Evolutionary conservation across 805 yeast species (phyloP).

Genomic region (Wickerhamomyces bisporus): DNA sequence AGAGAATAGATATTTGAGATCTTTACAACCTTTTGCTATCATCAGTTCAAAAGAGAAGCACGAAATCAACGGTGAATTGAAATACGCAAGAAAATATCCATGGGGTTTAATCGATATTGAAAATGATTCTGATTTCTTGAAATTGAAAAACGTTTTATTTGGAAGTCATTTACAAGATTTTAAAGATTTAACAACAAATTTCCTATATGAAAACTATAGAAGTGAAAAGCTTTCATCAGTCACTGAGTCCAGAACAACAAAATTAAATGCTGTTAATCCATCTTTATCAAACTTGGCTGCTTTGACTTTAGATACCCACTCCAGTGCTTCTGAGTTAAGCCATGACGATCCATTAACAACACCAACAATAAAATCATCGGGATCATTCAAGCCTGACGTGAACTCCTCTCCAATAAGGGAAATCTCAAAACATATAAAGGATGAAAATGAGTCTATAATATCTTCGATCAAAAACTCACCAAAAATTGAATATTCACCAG

Average conservation of each 20-base stretch:
- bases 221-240: constrained; percentile 67
- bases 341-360: constrained; percentile 8
- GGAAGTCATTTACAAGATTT: constrained; percentile 83
- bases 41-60: constrained; percentile 58
- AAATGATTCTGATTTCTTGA: constrained; percentile 45
- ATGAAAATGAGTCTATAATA: constrained; percentile 34
- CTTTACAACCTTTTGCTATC: constrained; percentile 72
- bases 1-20: constrained; percentile 58
- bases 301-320: constrained; percentile 23
- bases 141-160: constrained; percentile 62
- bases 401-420: constrained; percentile 34
- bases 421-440: constrained; percentile 29
- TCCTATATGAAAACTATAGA: constrained; percentile 73
- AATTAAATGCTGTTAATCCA: constrained; percentile 36
- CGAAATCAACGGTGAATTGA: constrained; percentile 42
- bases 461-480: constrained; percentile 32
- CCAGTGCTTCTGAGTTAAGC: neutral
- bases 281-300: constrained; percentile 63
- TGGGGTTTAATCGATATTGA: constrained; percentile 65
- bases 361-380: constrained; percentile 9
- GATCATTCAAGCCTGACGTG: constrained; percentile 15
- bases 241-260: constrained; percentile 26
- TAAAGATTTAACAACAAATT: constrained; percentile 74
- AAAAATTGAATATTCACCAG: constrained; percentile 25
- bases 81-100: constrained; percentile 64